Evolutionary conservation across 1,284 basidiomycete genomes (phyloP), one percentile per base, ranked within the genome.

Genomic region (Porogramme epimiltina): DNA sequence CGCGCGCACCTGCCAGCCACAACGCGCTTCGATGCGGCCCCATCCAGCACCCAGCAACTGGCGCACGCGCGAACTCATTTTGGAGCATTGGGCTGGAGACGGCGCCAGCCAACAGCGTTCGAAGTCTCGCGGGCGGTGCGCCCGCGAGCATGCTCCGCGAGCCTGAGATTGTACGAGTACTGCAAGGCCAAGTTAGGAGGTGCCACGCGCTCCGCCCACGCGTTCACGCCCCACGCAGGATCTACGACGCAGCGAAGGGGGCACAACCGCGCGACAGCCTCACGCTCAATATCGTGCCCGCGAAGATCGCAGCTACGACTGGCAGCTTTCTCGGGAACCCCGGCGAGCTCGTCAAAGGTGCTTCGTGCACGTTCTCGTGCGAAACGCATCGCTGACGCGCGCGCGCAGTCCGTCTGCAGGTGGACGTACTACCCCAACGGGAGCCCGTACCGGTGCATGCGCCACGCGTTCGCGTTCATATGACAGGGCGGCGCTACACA

Each of bases 381-480:
- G n/a, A n/a, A n/a, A n/a, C n/a, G n/a, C n/a, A n/a, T n/a, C n/a
- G n/a, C n/a, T n/a, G n/a, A n/a, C n/a, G n/a, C n/a, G 19, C 15
- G 47, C n/a, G n/a, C n/a, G n/a, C n/a, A 73, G 71, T 74, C 11
- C 67, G 72, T 6, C 73, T 74, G 71, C 72, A 74, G 55, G 70
- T n/a, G n/a, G n/a, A n/a, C 71, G 0, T 61, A 69, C 55, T 70
- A 73, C 47, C 70, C 70, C 9, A 44, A 62, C 6, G 70, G 69
- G 6, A 64, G 62, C 34, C 70, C 72, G 0, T 73, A 73, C 59
- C 61, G 63, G 24, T 66, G 61, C 42, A 66, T 67, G 52, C 59
- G 65, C 9, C 68, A 70, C 49, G 70, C 71, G 6, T 70, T 73
- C 49, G 59, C 61, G 4, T 54, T 64, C 8, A 66, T 73, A 33